Conservation (phyloP, 2,329 filamentous ascomycete species). For the Daldinia sp. region DNA sequence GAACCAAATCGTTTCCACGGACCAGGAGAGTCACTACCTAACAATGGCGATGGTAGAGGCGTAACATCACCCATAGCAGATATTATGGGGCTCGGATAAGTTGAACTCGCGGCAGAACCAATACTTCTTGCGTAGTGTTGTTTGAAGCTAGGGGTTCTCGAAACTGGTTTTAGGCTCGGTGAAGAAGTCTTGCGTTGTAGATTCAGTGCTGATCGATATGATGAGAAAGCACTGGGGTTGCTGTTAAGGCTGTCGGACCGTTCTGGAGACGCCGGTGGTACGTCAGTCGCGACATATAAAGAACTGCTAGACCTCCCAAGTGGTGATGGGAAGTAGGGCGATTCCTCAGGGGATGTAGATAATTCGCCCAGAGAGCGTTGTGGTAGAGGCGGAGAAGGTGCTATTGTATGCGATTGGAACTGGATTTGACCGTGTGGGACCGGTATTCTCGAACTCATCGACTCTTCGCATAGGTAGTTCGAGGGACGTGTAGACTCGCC, state of each 20-base stretch:
- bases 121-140: conserved; percentile 64
- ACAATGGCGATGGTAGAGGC: conserved; percentile 80
- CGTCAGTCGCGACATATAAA: conserved; percentile 57
- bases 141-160: conserved; percentile 72
- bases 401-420: conserved; percentile 57
- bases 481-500: conserved; percentile 28
- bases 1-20: conserved; percentile 70
- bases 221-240: conserved; percentile 50
- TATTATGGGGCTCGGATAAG: conserved; percentile 78
- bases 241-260: conserved; percentile 56
- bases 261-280: conserved; percentile 45
- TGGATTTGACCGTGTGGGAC: conserved; percentile 47
- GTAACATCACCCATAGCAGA: conserved; percentile 83
- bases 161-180: conserved; percentile 64
- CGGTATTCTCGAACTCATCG: conserved; percentile 39
- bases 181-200: conserved; percentile 58
- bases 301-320: conserved; percentile 41
- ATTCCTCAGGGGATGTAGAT: conserved; percentile 34
- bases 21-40: conserved; percentile 73
- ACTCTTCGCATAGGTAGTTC: conserved; percentile 34
- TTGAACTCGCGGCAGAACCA: conserved; percentile 72
- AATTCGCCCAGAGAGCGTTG: conserved; percentile 41
- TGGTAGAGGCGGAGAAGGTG: conserved; percentile 53
- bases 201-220: conserved; percentile 48
- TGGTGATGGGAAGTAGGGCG: conserved; percentile 40